Base-by-base conservation (phyloP, 1,139 yeast species). In the Zygosaccharomyces sapae region DNA sequence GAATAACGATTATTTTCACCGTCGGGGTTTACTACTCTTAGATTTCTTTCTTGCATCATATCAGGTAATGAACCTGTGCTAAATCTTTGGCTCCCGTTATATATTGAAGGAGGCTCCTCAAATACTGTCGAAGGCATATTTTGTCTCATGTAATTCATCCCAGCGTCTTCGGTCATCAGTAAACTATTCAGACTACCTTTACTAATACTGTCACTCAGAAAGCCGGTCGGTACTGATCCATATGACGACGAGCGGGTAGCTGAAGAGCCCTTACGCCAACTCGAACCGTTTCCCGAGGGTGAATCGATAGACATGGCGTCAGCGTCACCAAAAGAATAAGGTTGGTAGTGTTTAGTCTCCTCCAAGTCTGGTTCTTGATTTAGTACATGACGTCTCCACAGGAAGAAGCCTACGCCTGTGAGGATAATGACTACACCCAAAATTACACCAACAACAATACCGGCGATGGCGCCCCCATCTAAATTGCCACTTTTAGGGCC, bases 61-160 rank as follows among this genome's bases (percentile, higher is more conserved):
- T 83, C 88, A 0, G 88, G 89, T 53, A 83, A 68, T n/a, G 86
- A 80, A 6, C 86, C 84, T 54, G 82, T 79, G 62, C 87, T 81
- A 55, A 83, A 75, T 52, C 86, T 71, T 57, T 66, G 62, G 31
- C 63, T 61, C 19, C 66, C 67, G 31, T 53, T 55, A 41, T 62
- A 63, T 13, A 54, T 45, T 38, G 52, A 49, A 5, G 66, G 64
- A 9, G 55, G 58, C 35, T 54, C 62, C 38, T 59, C 60, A 33
- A 56, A 55, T 1, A 52, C 58, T 24, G 52, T 51, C 2, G 57
- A 48, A 20, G 57, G 57, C 34, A 44, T 44, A 25, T 48, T 44
- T 37, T 46, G 52, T 4, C 38, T 29, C 12, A 18, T 30, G 31
- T 29, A 20, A n/a, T 36, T 30, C 9, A 42, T 29, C 27, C 37